Evolutionary conservation across 2,329 filamentous ascomycete species (phyloP), one percentile per base, ranked within the genome.

Genomic region (Pseudopyricularia javanii): DNA sequence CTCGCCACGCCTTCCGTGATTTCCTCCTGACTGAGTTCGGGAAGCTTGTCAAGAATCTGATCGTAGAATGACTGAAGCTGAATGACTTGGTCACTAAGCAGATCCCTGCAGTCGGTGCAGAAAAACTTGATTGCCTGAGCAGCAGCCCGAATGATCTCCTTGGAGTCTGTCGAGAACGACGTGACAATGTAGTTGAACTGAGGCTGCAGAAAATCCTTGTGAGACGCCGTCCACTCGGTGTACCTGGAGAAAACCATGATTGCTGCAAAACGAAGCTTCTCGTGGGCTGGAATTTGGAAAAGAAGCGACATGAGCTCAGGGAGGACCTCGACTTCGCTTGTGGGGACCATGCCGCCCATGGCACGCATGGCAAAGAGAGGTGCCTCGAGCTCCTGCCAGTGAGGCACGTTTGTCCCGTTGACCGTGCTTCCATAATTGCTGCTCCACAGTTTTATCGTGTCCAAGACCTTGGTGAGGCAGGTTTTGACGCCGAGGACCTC

Each of bases 181-280:
- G 85, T 86, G 59, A 95, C 91, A 62, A 98, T 95, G 69, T 95
- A 98, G 62, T 89, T 90, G 64, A 98, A 87, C 68, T 98, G 93
- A 8, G 88, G 79, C 67, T 95, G 87, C 8, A 98, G 75, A 47
- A 91, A 95, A 54, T 96, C 89, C 0, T 91, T 88, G 63, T 98
- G 93, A 49, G 89, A 83, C 5, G 93, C 83, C 0, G 94, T 98
- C 93, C 93, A 98, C 67, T 97, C 91, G 0, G 94, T 98, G 65
- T 98, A 98, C 56, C 93, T 81, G 35, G 90, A 93, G 22, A 98
- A 79, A 3, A 94, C 91, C 90, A 98, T 96, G 62, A 97, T 95
- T 6, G 91, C 91, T 57, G 95, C 91, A 69, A 98, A 98, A 7
- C 91, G 88, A n/a, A 98, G 79, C 72, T 97, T 98, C 69, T 97